Evolutionary conservation across 129 eudicot species (phyloP).

Genomic region (Centella asiatica): DNA sequence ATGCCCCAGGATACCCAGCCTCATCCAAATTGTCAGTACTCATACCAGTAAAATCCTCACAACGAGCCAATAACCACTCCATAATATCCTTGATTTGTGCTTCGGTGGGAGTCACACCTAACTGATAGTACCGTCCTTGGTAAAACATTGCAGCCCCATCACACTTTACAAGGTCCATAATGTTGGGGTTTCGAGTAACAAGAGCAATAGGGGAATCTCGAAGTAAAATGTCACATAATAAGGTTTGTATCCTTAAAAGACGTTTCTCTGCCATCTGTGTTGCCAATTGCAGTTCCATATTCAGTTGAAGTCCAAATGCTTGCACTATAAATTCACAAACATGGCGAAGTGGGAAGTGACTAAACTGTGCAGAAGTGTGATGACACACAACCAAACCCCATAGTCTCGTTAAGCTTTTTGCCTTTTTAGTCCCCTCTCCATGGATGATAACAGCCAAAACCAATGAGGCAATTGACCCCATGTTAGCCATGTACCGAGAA

Average conservation of each 20-base stretch:
- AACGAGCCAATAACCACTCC: conserved; percentile 69
- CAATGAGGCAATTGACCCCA: conserved; percentile 95
- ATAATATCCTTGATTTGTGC: conserved; percentile 78
- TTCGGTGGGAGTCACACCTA: conserved; percentile 84
- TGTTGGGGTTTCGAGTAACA: conserved; percentile 84
- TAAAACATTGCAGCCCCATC: conserved; percentile 86
- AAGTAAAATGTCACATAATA: conserved; percentile 88
- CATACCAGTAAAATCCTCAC: conserved; percentile 81
- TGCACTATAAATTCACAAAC: conserved; percentile 97
- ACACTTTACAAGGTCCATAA: conserved; percentile 91
- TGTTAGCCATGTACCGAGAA: conserved; percentile 93
- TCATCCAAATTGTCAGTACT: conserved; percentile 89
- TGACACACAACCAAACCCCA: conserved; percentile 99
- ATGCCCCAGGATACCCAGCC: conserved; percentile 93
- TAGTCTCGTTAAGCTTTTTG: conserved; percentile 56
- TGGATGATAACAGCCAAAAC: conserved; percentile 86
- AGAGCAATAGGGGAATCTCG: conserved; percentile 83
- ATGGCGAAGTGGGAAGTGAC: conserved; percentile 82
- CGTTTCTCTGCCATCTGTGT: conserved; percentile 68
- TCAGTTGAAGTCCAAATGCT: conserved; percentile 87
- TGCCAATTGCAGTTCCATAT: conserved; percentile 76
- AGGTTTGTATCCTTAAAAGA: conserved; percentile 75
- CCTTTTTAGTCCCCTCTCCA: conserved; percentile 47
- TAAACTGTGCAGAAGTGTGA: conserved; percentile 74
- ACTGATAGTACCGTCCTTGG: conserved; percentile 62